These are phyloP conservation scores for Heterobasidion parviporum DNA, from an alignment of 1,284 basidiomycete species.

Conservation along the genomic window DNA sequence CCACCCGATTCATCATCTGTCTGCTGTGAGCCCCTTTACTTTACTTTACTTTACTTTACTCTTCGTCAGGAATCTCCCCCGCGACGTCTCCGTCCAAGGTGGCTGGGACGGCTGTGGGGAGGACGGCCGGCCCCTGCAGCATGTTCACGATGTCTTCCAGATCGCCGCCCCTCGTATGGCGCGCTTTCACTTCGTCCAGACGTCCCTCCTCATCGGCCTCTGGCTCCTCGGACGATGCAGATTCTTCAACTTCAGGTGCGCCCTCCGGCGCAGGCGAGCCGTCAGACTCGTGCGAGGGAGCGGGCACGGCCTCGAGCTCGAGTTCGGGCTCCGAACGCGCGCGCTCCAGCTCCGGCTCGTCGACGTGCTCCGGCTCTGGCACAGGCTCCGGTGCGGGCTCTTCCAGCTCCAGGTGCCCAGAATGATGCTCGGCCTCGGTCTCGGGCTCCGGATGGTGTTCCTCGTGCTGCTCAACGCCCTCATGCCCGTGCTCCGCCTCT, in stretches of 20 bases:
- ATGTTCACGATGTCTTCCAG: conserved; percentile 59
- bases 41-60: neutral
- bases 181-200: conserved; percentile 9
- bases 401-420: neutral
- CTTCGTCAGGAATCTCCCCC: neutral
- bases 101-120: conserved; percentile 14
- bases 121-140: conserved; percentile 35
- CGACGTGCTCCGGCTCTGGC: neutral
- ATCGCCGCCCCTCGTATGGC: conserved; percentile 25
- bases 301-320: conserved; percentile 4
- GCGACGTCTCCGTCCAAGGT: neutral
- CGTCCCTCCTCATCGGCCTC: conserved; percentile 6
- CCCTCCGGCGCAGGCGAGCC: conserved; percentile 8
- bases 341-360: conserved; percentile 5
- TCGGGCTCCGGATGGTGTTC: conserved; percentile 10
- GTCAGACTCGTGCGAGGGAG: conserved; percentile 9
- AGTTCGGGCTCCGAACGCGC: neutral
- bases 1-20: no score
- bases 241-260: neutral
- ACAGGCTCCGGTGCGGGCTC: neutral
- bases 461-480: conserved; percentile 7
- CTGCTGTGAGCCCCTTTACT: neutral
- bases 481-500: conserved; percentile 12
- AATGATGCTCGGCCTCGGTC: conserved; percentile 5
- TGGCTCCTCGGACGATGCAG: conserved; percentile 11